phyloP scores from a whole-genome alignment of 495 filamentous ascomycete genomes.

The Aspergillus sclerotiicarbonarius region DNA sequence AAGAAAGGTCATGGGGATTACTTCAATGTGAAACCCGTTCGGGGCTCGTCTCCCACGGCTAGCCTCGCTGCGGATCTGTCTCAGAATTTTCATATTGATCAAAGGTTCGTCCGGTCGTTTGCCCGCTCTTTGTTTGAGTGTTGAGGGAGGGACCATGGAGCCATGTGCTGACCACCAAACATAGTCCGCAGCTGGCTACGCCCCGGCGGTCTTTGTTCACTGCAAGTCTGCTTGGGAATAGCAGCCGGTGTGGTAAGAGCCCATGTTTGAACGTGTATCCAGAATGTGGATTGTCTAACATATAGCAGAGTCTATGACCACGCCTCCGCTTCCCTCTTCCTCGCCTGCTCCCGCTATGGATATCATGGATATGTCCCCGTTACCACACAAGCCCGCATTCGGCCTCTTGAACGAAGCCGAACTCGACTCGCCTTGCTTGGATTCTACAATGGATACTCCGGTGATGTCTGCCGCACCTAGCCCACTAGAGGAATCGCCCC shows the following conservation, averaged over 20 bases:
- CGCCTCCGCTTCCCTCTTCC: slow-evolving; percentile 78
- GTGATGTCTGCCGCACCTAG: slow-evolving; percentile 34
- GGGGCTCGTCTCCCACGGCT: slow-evolving; percentile 84
- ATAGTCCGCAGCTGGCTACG: slow-evolving; percentile 85
- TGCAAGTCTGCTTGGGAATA: slow-evolving; percentile 64
- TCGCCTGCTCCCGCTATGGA: slow-evolving; percentile 76
- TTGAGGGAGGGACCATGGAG: slow-evolving; percentile 6
- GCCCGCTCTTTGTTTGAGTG: slow-evolving; percentile 5
- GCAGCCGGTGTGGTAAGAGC: slow-evolving; percentile 69
- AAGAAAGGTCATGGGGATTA: slow-evolving; percentile 57
- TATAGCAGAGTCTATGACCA: slow-evolving; percentile 66
- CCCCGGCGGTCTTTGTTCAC: slow-evolving; percentile 93
- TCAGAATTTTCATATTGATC: slow-evolving; percentile 93
- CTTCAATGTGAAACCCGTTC: slow-evolving; percentile 76
- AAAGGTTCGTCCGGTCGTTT: slow-evolving; percentile 58
- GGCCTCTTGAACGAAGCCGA: slow-evolving; percentile 54
- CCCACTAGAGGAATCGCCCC: slow-evolving; percentile 50
- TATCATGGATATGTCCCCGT: slow-evolving; percentile 89
- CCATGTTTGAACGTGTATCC: slow-evolving; percentile 8
- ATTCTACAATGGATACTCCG: slow-evolving; percentile 52
- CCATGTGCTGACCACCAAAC: slow-evolving; percentile 28
- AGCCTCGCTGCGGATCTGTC: slow-evolving; percentile 91
- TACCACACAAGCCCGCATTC: slow-evolving; percentile 84
- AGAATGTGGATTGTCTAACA: neutral
- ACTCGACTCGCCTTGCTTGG: slow-evolving; percentile 64